Evolutionary conservation across 495 filamentous ascomycete species (phyloP).

Genomic region (Oidiodendron maius): DNA sequence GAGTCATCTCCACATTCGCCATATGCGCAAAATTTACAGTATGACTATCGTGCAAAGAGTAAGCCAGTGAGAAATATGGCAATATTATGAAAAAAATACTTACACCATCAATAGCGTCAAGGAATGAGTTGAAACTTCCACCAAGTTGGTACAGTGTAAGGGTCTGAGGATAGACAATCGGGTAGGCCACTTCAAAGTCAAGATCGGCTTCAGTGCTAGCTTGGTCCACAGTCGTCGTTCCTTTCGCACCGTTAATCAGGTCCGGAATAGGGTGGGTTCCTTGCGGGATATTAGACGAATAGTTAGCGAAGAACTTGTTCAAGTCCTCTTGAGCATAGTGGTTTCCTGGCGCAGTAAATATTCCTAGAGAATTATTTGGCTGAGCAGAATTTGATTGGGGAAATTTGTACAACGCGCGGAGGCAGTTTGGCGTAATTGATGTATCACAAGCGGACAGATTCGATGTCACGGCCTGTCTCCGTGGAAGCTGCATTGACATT

Average conservation of each 20-base stretch:
- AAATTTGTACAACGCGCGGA: conserved; percentile 21
- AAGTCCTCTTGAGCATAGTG: not conserved
- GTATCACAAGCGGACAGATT: conserved; percentile 1
- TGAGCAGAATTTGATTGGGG: conserved; percentile 2
- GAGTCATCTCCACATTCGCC: conserved; percentile 26
- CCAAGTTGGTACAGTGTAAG: conserved; percentile 29
- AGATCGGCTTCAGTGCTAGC: conserved; percentile 12
- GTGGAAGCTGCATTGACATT: not conserved
- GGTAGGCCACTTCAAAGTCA: conserved; percentile 15
- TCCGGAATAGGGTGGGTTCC: conserved; percentile 16
- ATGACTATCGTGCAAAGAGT: conserved; percentile 31
- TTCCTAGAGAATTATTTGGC: conserved; percentile 22
- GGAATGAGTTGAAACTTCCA: conserved; percentile 31
- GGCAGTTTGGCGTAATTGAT: conserved; percentile 7
- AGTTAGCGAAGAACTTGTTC: not conserved
- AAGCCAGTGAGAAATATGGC: no score
- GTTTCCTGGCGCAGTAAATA: conserved; percentile 14
- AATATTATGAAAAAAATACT: no score
- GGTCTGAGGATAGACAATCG: conserved; percentile 33
- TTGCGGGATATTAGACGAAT: conserved; percentile 12
- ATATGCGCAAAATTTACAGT: conserved; percentile 47
- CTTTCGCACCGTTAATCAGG: conserved; percentile 16
- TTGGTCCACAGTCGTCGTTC: conserved; percentile 14
- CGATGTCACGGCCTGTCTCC: not conserved
- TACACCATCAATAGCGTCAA: conserved; percentile 59